These are phyloP conservation scores for Glomus cerebriforme DNA, from an alignment of 192 early-diverging fungal species.

Conservation along the genomic window DNA sequence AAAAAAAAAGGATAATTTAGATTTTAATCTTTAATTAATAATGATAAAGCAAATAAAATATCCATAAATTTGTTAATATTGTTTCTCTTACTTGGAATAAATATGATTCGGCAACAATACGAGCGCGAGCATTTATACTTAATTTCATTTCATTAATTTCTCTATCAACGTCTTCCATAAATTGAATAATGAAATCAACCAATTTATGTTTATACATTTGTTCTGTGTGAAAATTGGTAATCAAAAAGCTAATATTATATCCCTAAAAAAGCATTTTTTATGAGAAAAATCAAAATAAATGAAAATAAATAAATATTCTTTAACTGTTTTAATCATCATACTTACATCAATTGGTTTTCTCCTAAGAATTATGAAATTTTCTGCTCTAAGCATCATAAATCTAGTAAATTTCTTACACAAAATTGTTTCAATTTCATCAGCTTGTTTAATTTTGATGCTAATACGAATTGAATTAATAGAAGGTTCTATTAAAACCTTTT, in stretches of 20 bases:
- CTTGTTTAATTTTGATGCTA: constrained; percentile 96
- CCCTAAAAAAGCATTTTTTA: constrained; percentile 56
- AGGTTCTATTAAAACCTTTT: constrained; percentile 88
- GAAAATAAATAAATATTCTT: constrained; percentile 11
- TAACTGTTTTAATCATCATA: not conserved
- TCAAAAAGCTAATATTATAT: constrained; percentile 95
- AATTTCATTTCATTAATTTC: constrained; percentile 99
- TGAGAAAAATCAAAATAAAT: not conserved
- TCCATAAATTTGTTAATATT: not conserved
- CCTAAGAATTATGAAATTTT: constrained; percentile 92
- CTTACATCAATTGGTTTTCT: constrained; percentile 84
- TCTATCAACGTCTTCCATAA: constrained; percentile 99
- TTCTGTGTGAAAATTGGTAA: constrained; percentile 97
- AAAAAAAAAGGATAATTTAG: not conserved
- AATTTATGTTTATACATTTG: constrained; percentile 99
- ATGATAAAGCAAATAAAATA: not conserved
- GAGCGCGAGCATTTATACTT: constrained; percentile 82
- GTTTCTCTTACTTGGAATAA: constrained; percentile 46
- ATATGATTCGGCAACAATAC: constrained; percentile 83
- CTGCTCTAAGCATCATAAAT: constrained; percentile 96
- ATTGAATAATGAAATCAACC: constrained; percentile 98
- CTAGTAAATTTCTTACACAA: constrained; percentile 96
- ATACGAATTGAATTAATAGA: constrained; percentile 93
- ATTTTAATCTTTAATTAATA: not conserved
- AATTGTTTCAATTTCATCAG: constrained; percentile 94